These are phyloP conservation scores for Solanum hybrid DNA, from an alignment of 305 asterid genomes.

Conservation along the genomic window DNA sequence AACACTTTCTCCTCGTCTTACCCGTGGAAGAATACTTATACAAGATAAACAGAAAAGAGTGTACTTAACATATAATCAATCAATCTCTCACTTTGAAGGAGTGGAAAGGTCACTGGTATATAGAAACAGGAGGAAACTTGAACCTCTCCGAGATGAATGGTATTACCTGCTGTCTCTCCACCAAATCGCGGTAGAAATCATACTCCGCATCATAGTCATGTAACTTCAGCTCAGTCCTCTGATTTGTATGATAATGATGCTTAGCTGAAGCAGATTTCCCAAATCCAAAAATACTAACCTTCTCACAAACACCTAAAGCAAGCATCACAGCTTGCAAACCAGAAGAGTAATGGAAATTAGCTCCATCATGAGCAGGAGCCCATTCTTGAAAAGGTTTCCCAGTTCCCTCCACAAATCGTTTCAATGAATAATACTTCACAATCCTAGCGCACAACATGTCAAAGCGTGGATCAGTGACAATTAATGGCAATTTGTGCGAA, in stretches of 20 bases:
- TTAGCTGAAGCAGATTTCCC: conserved; percentile 60
- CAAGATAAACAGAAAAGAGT: not conserved
- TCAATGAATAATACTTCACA: conserved; percentile 75
- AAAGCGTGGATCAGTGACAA: conserved; percentile 65
- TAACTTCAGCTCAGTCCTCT: conserved; percentile 63
- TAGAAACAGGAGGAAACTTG: conserved; percentile 50
- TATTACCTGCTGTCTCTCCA: conserved; percentile 37
- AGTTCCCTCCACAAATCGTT: conserved; percentile 37
- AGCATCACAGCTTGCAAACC: conserved; percentile 94
- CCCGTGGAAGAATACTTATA: conserved; percentile 5
- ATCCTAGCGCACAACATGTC: conserved; percentile 68
- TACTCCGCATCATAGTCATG: conserved; percentile 96
- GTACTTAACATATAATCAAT: not conserved
- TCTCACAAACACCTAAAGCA: conserved; percentile 73
- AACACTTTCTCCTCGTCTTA: not conserved
- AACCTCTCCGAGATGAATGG: conserved; percentile 74
- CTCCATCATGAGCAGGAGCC: conserved; percentile 63
- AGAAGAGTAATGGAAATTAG: conserved; percentile 81
- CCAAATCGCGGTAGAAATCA: conserved; percentile 62
- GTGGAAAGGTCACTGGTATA: conserved; percentile 41
- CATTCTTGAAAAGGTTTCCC: conserved; percentile 51
- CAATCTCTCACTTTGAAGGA: conserved; percentile 1
- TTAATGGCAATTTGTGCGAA: conserved; percentile 55
- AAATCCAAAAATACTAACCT: conserved; percentile 70
- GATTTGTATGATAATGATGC: conserved; percentile 93